These are phyloP conservation scores for Fusarium sp. DNA, from an alignment of 2,329 filamentous ascomycete species.

Conservation along the genomic window DNA sequence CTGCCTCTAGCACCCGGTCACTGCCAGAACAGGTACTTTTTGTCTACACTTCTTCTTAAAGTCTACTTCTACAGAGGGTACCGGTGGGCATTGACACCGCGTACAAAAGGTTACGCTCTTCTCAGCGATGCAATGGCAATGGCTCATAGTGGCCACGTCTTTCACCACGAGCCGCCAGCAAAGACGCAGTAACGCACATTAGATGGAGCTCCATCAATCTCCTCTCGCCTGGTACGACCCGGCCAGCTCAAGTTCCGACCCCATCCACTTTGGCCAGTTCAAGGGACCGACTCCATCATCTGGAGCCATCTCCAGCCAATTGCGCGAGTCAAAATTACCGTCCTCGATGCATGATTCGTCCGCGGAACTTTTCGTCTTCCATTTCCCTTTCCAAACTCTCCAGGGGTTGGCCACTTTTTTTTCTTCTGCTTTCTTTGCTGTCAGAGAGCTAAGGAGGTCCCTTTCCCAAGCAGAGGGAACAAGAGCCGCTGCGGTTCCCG, in stretches of 20 bases:
- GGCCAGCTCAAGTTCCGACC: conserved; percentile 42
- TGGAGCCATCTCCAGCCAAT: conserved; percentile 41
- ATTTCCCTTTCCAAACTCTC: conserved; percentile 3
- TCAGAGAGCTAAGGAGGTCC: too few species aligned
- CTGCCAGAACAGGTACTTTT: neutral
- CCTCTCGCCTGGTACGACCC: conserved; percentile 38
- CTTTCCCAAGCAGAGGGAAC: neutral
- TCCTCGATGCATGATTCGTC: conserved; percentile 42
- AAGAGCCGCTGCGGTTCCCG: conserved; percentile 2
- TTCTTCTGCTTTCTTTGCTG: conserved; percentile 4
- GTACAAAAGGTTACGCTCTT: conserved; percentile 1
- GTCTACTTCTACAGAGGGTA: neutral
- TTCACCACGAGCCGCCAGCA: neutral
- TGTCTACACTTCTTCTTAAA: neutral
- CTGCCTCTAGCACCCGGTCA: neutral
- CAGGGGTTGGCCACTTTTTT: conserved; percentile 5
- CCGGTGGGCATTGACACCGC: neutral
- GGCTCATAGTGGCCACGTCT: conserved; percentile 21
- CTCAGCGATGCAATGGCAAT: neutral
- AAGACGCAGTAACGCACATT: neutral
- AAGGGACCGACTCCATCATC: neutral
- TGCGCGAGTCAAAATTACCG: conserved; percentile 45
- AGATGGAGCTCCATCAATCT: neutral
- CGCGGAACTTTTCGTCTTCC: neutral
- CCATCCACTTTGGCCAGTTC: conserved; percentile 13